These are phyloP conservation scores for Aeschynomene evenia DNA, from an alignment of 306 rosid genomes.

Conservation along the genomic window DNA sequence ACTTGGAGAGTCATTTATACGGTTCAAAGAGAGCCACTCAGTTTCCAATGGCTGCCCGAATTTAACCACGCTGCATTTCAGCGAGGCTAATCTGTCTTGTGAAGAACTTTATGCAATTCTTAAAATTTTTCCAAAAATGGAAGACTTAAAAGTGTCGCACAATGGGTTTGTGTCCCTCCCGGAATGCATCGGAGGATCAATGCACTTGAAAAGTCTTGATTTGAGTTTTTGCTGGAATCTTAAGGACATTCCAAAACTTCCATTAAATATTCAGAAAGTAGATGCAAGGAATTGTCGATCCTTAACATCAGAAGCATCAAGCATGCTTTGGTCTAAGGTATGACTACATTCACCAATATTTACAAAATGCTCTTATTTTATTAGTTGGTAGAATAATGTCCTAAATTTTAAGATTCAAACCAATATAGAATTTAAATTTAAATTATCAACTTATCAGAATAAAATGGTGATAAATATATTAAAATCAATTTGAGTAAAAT, in stretches of 20 bases:
- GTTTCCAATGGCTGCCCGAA: background rate
- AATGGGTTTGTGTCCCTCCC: background rate
- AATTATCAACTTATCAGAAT: background rate
- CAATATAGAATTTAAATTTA: background rate
- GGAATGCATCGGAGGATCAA: background rate
- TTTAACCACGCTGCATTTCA: background rate
- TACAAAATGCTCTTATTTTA: background rate
- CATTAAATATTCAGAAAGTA: background rate
- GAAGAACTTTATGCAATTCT: background rate
- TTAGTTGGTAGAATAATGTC: background rate
- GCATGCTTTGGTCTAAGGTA: background rate
- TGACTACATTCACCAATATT: background rate
- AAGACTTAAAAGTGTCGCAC: background rate
- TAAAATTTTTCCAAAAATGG: background rate
- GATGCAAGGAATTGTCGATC: background rate
- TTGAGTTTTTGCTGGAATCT: background rate
- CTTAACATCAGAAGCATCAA: background rate
- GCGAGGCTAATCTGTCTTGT: background rate
- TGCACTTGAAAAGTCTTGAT: background rate
- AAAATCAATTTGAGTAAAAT: no score
- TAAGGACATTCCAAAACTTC: conserved; percentile 6
- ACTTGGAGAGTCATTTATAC: background rate
- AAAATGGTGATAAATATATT: background rate
- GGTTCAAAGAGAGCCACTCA: background rate
- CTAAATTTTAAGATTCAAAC: background rate